Percentiles rank a stretch among this genome's conserved stretches.
Evolutionary conservation across 225 moss, liverwort and hornwort species (phyloP).

Genomic region (Pleurozium schreberi): DNA sequence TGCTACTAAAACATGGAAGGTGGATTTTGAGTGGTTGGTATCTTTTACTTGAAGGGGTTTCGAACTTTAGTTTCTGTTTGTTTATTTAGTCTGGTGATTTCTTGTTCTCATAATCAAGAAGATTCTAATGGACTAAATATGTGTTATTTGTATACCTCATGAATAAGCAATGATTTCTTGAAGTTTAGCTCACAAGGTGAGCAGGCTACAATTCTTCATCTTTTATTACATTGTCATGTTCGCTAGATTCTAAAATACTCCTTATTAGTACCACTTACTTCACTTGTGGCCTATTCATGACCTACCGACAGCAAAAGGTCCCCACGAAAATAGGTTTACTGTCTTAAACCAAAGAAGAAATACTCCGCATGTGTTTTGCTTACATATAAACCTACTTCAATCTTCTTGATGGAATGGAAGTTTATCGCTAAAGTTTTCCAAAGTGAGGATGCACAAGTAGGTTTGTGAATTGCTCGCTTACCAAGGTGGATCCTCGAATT

Average conservation of each 20-base stretch:
- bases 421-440: neutral
- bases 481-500: constrained; percentile 91
- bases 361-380: neutral
- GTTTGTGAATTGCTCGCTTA: constrained; percentile 1
- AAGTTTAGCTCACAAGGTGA: neutral
- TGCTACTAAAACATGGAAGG: neutral
- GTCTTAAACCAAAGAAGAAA: neutral
- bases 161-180: no score
- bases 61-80: neutral
- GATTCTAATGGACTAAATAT: neutral
- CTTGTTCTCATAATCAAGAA: neutral
- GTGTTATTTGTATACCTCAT: no score
- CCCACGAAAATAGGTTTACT: neutral
- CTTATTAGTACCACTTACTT: neutral
- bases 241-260: neutral
- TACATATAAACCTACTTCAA: neutral
- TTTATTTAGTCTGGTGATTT: neutral
- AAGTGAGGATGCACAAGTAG: neutral
- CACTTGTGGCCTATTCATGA: neutral
- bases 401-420: neutral
- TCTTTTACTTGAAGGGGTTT: neutral
- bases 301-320: neutral
- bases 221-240: neutral
- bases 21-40: neutral
- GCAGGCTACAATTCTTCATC: neutral